phyloP scores from a whole-genome alignment of 208 protist species.

The Trypanosoma avium region DNA sequence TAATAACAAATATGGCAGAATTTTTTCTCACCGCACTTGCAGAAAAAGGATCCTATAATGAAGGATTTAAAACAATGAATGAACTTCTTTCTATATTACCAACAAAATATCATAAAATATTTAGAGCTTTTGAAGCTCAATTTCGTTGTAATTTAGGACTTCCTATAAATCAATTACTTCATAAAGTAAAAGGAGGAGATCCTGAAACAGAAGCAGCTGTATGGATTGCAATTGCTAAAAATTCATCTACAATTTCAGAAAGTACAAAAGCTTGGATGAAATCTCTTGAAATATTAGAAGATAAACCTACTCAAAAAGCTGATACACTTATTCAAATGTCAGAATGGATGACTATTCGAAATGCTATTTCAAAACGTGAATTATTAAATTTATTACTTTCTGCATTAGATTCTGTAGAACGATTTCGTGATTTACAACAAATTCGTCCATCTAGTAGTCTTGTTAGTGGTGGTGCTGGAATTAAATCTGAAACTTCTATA shows the following conservation, averaged over 20 bases:
- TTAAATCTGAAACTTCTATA: neutral
- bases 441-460: neutral
- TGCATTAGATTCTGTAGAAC: conserved; percentile 35
- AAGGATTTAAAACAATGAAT: conserved; percentile 46
- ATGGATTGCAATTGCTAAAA: conserved; percentile 60
- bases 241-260: conserved; percentile 26
- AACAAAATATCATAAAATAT: conserved; percentile 44
- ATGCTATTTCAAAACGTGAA: conserved; percentile 27
- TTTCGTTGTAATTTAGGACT: conserved; percentile 49
- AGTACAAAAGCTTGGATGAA: conserved; percentile 42
- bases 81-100: conserved; percentile 53
- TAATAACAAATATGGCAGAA: conserved; percentile 21
- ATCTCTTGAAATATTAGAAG: conserved; percentile 39
- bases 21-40: conserved; percentile 25
- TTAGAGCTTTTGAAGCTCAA: conserved; percentile 54
- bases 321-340: conserved; percentile 44
- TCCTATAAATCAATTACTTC: conserved; percentile 33
- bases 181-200: conserved; percentile 46
- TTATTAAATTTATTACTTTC: conserved; percentile 31
- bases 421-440: conserved; percentile 5
- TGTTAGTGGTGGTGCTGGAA: too few species aligned
- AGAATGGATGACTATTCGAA: conserved; percentile 25
- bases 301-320: conserved; percentile 39
- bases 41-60: conserved; percentile 31
- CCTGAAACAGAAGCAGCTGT: conserved; percentile 62